Percentiles rank a stretch among this genome's conserved stretches.
phyloP scores from a whole-genome alignment of 1,139 yeast species.

The Taphrina confusa region DNA sequence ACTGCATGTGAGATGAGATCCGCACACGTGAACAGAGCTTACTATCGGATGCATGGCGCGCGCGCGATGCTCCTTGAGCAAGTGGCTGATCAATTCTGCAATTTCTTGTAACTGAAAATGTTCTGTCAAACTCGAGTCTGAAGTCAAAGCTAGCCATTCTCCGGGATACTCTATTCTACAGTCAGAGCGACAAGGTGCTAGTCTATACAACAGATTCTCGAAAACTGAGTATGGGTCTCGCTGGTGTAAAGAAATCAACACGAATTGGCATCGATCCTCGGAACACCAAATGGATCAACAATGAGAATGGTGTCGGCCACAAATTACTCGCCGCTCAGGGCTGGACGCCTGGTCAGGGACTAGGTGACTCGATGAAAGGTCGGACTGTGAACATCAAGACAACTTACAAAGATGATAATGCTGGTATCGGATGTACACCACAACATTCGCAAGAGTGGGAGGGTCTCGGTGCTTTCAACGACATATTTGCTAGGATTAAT shows the following conservation, averaged over 20 bases:
- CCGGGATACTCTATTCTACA: too few relatives aligned
- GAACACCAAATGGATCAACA: constrained; percentile 90
- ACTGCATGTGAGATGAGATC: too few relatives aligned
- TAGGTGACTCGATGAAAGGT: constrained; percentile 62
- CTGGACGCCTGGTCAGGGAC: constrained; percentile 89
- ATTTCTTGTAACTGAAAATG: too few relatives aligned
- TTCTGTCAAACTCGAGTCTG: too few relatives aligned
- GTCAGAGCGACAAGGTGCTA: too few relatives aligned
- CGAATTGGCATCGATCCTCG: constrained; percentile 91
- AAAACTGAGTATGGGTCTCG: constrained; percentile 75
- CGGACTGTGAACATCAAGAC: constrained; percentile 69
- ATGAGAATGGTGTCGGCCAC: constrained; percentile 82
- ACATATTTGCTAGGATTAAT: constrained; percentile 78
- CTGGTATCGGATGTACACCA: constrained; percentile 82
- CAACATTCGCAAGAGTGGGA: constrained; percentile 71
- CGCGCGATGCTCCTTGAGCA: too few relatives aligned
- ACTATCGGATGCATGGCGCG: too few relatives aligned
- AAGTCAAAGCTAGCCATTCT: too few relatives aligned
- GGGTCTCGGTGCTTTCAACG: constrained; percentile 90
- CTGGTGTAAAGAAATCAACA: constrained; percentile 79
- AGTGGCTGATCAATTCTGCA: too few relatives aligned
- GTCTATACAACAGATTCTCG: not conserved
- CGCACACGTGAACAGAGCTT: too few relatives aligned
- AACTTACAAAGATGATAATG: constrained; percentile 71
- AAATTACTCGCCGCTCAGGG: constrained; percentile 78